Conservation (phyloP, 768 basidiomycete genomes). For the Rhodotorula kratochvilovae region DNA sequence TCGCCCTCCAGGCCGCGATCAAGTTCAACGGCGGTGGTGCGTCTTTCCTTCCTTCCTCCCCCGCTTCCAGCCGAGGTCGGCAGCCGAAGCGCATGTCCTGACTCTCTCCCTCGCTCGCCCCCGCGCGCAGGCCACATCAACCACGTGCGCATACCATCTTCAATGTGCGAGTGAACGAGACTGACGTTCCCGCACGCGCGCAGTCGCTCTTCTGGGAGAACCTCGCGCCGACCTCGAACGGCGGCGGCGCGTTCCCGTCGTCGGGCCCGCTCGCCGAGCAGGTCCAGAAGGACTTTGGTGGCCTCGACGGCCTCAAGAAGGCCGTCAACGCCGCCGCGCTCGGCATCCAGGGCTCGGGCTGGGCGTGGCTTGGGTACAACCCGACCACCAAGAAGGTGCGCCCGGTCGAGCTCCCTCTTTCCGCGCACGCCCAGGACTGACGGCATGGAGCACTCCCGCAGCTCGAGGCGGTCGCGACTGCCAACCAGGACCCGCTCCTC, state of each 20-base stretch:
- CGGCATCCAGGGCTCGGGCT: slow-evolving; percentile 92
- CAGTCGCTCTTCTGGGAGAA: slow-evolving; percentile 90
- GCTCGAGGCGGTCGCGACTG: slow-evolving; percentile 85
- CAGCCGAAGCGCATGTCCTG: no score
- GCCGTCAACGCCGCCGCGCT: slow-evolving; percentile 80
- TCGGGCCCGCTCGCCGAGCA: slow-evolving; percentile 62
- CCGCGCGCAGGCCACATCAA: slow-evolving; percentile 70
- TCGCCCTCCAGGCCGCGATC: slow-evolving; percentile 81
- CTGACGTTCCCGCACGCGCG: neutral
- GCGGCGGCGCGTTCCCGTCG: slow-evolving; percentile 53
- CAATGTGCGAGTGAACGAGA: neutral
- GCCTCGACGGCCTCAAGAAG: slow-evolving; percentile 78
- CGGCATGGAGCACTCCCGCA: slow-evolving; percentile 44
- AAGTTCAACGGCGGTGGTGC: slow-evolving; percentile 87
- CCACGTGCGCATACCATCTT: slow-evolving; percentile 52
- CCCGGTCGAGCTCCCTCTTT: neutral
- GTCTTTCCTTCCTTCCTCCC: slow-evolving; percentile 43
- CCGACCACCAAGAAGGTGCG: slow-evolving; percentile 35
- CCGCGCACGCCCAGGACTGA: neutral
- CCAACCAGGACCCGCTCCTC: slow-evolving; percentile 87
- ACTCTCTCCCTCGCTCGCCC: neutral
- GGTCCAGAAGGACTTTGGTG: slow-evolving; percentile 76
- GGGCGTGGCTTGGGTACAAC: slow-evolving; percentile 85
- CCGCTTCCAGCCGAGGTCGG: slow-evolving; percentile 43
- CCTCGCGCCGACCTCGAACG: slow-evolving; percentile 65